Conservation (phyloP, 108 stramenopile species). For the Stephanodiscus triporus region DNA sequence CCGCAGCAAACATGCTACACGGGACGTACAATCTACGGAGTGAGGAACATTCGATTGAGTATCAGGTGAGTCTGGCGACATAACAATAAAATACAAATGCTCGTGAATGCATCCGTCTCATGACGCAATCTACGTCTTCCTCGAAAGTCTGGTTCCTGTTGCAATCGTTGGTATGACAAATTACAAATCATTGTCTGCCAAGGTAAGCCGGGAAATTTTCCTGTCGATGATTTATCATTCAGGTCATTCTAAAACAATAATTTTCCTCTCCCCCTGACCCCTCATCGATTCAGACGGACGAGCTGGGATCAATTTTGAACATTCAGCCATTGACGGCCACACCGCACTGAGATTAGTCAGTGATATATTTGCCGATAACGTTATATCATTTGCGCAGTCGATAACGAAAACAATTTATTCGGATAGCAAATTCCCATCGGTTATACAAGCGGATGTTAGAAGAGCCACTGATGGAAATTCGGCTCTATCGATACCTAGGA, state of each 20-base stretch:
- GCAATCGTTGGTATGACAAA: slow-evolving; percentile 93
- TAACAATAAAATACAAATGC: not conserved
- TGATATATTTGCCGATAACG: slow-evolving; percentile 86
- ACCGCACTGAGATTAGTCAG: slow-evolving; percentile 84
- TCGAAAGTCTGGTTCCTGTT: slow-evolving; percentile 72
- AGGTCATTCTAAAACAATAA: not conserved
- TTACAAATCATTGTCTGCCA: slow-evolving; percentile 65
- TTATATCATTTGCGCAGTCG: slow-evolving; percentile 83
- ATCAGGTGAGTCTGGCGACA: slow-evolving; percentile 26
- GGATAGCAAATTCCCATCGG: slow-evolving; percentile 52
- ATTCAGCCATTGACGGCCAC: slow-evolving; percentile 89
- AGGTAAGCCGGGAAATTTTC: slow-evolving; percentile 39
- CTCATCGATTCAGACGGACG: slow-evolving; percentile 25
- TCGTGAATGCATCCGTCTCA: not conserved
- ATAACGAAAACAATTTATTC: slow-evolving; percentile 82
- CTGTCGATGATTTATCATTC: slow-evolving; percentile 55
- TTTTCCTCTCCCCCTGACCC: not conserved
- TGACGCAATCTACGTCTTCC: slow-evolving; percentile 3
- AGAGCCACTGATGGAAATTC: slow-evolving; percentile 52
- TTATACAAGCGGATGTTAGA: slow-evolving; percentile 69
- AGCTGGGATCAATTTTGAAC: slow-evolving; percentile 84
- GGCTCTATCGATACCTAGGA: slow-evolving; percentile 67
- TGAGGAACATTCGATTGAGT: slow-evolving; percentile 44
- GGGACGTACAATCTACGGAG: slow-evolving; percentile 69
- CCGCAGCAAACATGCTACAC: slow-evolving; percentile 86